Percentiles rank a stretch among this genome's conserved stretches.
Evolutionary conservation across 495 filamentous ascomycete genomes (phyloP).

Genomic region (Recurvomyces mirabilis): DNA sequence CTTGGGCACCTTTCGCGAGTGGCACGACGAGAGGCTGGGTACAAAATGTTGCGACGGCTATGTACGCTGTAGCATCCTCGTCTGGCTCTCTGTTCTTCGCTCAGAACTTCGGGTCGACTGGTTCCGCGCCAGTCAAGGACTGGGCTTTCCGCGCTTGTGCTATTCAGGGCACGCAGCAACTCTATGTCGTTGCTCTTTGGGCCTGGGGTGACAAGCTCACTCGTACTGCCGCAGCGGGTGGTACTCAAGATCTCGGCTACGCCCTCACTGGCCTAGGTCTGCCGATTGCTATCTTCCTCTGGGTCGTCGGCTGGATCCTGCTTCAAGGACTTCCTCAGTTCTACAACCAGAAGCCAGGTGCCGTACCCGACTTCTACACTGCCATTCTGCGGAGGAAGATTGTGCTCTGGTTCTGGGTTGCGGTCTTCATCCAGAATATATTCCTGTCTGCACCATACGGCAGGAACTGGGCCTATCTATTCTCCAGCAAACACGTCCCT

Average conservation of each 20-base stretch:
- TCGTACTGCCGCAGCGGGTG: conserved; percentile 8
- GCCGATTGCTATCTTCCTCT: conserved; percentile 42
- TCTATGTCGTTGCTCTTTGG: conserved; percentile 55
- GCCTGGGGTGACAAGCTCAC: conserved; percentile 43
- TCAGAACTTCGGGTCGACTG: conserved; percentile 57
- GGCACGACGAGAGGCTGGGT: conserved; percentile 35
- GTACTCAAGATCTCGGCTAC: conserved; percentile 37
- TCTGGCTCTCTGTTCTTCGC: conserved; percentile 53
- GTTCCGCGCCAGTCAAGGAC: conserved; percentile 46
- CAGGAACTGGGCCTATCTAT: conserved; percentile 53
- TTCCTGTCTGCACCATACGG: conserved; percentile 52
- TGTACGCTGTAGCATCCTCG: conserved; percentile 50
- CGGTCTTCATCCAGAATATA: conserved; percentile 56
- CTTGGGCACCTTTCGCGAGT: conserved; percentile 42
- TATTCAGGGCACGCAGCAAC: conserved; percentile 53
- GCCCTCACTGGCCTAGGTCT: conserved; percentile 38
- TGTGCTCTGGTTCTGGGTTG: conserved; percentile 50
- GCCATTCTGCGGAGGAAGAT: conserved; percentile 48
- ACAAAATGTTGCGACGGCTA: conserved; percentile 46
- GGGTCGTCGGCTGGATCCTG: conserved; percentile 40
- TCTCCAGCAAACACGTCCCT: conserved; percentile 40
- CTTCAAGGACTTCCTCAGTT: conserved; percentile 51
- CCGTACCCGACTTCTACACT: conserved; percentile 50
- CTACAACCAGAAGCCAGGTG: conserved; percentile 56
- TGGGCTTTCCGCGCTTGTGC: conserved; percentile 56